A percentile compares a stretch with the other conserved stretches of the same genome.
Evolutionary conservation across 2,329 filamentous ascomycete species (phyloP).

Genomic region (Pseudohalonectria lignicola): DNA sequence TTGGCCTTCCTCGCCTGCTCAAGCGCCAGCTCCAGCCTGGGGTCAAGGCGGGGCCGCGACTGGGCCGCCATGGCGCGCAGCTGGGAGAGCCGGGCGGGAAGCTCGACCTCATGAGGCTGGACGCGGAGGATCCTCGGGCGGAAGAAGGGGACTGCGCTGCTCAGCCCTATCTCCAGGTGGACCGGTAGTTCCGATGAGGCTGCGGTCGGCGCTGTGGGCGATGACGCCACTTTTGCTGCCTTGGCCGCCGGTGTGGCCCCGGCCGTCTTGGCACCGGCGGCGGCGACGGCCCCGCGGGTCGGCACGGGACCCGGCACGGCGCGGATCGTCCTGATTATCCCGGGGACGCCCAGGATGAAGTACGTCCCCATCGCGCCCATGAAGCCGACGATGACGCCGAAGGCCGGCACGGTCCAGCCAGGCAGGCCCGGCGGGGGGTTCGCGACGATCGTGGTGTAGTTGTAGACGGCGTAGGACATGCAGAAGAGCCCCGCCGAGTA

Average conservation of each 20-base stretch:
- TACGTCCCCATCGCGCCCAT: slow-evolving; percentile 50
- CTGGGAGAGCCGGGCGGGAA: slow-evolving; percentile 22
- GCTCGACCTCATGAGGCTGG: slow-evolving; percentile 21
- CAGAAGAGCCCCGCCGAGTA: slow-evolving; percentile 44
- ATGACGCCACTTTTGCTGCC: slow-evolving; percentile 6
- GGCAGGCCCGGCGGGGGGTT: slow-evolving; percentile 41
- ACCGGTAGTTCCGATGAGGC: slow-evolving; percentile 17
- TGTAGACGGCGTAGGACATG: slow-evolving; percentile 29
- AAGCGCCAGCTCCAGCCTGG: not conserved
- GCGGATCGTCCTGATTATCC: slow-evolving; percentile 46
- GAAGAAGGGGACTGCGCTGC: slow-evolving; percentile 37
- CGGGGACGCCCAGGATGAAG: slow-evolving; percentile 44
- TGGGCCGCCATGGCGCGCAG: slow-evolving; percentile 1
- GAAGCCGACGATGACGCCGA: slow-evolving; percentile 44
- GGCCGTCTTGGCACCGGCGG: slow-evolving; percentile 4
- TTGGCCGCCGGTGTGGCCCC: slow-evolving; percentile 6
- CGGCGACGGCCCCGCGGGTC: slow-evolving; percentile 7
- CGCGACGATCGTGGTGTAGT: slow-evolving; percentile 16
- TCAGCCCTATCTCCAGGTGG: slow-evolving; percentile 40
- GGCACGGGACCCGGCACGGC: slow-evolving; percentile 28
- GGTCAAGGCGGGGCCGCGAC: not conserved
- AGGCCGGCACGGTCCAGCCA: slow-evolving; percentile 46
- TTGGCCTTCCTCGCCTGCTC: slow-evolving; percentile 20
- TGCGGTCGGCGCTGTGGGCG: slow-evolving; percentile 7
- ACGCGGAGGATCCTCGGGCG: slow-evolving; percentile 29